A percentile compares a stretch with the other conserved stretches of the same genome.
phyloP scores from a whole-genome alignment of 139 green algal genomes.

The Picochlorum costavermella region DNA sequence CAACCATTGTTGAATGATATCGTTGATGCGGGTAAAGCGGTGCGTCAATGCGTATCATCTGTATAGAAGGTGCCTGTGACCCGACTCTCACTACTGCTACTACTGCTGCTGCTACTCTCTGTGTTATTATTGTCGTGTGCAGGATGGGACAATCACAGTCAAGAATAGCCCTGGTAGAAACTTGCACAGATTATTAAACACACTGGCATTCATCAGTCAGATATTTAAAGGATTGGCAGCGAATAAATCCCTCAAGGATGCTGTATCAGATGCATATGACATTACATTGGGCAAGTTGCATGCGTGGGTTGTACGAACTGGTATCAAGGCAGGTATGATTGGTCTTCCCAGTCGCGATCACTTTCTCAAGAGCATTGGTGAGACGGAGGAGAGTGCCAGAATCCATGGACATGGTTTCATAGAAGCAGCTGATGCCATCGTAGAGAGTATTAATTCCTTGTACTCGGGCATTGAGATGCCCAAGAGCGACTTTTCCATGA shows the following conservation, averaged over 20 bases:
- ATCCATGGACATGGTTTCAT: conserved; percentile 28
- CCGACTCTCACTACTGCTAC: too few species aligned
- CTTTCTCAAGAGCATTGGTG: conserved; percentile 47
- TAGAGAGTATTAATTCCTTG: conserved; percentile 19
- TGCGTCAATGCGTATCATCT: conserved; percentile 9
- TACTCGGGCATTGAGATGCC: conserved; percentile 39
- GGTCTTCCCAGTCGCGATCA: conserved; percentile 41
- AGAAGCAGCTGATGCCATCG: conserved; percentile 18
- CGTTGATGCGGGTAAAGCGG: conserved; percentile 35
- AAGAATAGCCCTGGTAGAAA: conserved; percentile 59
- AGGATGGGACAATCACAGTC: conserved; percentile 34
- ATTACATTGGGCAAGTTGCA: conserved; percentile 43
- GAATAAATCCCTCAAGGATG: conserved; percentile 21
- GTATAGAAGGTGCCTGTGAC: too few species aligned
- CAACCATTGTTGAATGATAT: conserved; percentile 27
- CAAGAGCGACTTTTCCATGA: conserved; percentile 33
- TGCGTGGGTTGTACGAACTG: conserved; percentile 42
- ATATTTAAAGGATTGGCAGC: conserved; percentile 42
- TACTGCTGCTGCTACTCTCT: too few species aligned
- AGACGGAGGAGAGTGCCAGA: conserved; percentile 34
- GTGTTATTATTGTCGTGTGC: background rate
- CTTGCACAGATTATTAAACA: conserved; percentile 47
- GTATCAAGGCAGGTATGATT: conserved; percentile 52
- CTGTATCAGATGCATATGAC: conserved; percentile 39
- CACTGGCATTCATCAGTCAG: conserved; percentile 43